Percentiles rank a stretch among this genome's conserved stretches.
These are phyloP conservation scores for Platanthera zijinensis DNA, from an alignment of 106 monocot genomes.

Conservation along the genomic window DNA sequence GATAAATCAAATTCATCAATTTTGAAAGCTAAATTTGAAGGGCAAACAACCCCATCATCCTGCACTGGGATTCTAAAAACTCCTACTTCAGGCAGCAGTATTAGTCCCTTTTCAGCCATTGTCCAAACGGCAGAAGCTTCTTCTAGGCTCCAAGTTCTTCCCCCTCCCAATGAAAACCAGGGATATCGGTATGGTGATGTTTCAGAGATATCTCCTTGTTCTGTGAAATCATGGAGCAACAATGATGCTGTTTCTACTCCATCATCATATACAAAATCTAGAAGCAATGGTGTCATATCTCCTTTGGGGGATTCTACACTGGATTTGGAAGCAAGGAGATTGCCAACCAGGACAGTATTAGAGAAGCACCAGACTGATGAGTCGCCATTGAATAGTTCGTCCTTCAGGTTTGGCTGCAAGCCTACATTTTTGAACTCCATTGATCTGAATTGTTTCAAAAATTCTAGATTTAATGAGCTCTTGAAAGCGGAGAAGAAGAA, in stretches of 20 bases:
- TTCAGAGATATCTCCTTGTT: conserved; percentile 18
- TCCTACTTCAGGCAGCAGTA: conserved; percentile 45
- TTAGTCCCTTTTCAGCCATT: conserved; percentile 87
- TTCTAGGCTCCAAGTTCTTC: conserved; percentile 10
- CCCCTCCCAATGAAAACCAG: conserved; percentile 11
- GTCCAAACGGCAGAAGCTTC: conserved; percentile 34
- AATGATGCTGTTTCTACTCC: conserved; percentile 15
- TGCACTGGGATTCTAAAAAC: conserved; percentile 31
- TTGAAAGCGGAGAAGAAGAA: conserved; percentile 5
- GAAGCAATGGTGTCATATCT: conserved; percentile 10
- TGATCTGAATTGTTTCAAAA: conserved; percentile 41
- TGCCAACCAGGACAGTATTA: conserved; percentile 11
- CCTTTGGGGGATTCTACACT: conserved; percentile 5
- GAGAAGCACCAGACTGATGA: neutral
- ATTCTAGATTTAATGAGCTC: conserved; percentile 9
- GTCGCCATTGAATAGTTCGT: conserved; percentile 14
- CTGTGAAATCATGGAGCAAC: conserved; percentile 14
- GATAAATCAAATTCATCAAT: neutral
- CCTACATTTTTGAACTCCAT: conserved; percentile 36
- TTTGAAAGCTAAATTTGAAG: conserved; percentile 4
- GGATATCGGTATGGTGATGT: conserved; percentile 15
- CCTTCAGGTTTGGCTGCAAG: conserved; percentile 49
- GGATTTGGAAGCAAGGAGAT: conserved; percentile 13
- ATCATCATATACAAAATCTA: conserved; percentile 14
- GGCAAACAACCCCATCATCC: conserved; percentile 33